These are phyloP conservation scores for Ilyonectria destructans DNA, from an alignment of 2,329 filamentous ascomycete genomes.

Conservation along the genomic window DNA sequence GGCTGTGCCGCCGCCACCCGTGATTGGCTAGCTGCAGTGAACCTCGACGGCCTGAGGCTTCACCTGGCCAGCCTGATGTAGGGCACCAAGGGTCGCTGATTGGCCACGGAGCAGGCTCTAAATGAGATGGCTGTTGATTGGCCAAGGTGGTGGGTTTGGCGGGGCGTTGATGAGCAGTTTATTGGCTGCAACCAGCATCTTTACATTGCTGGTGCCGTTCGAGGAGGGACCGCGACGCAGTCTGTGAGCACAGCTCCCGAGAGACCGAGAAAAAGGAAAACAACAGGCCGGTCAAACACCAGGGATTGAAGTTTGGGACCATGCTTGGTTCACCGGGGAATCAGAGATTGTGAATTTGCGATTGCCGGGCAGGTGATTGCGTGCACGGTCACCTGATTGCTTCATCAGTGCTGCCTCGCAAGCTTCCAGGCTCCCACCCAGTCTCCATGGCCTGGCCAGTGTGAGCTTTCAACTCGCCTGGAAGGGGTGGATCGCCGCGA, in stretches of 20 bases:
- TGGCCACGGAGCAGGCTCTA: slow-evolving; percentile 38
- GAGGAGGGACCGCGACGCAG: slow-evolving; percentile 32
- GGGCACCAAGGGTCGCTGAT: slow-evolving; percentile 33
- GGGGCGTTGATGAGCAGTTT: slow-evolving; percentile 26
- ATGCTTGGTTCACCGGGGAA: not conserved
- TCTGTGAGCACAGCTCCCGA: slow-evolving; percentile 30
- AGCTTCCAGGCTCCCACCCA: slow-evolving; percentile 22
- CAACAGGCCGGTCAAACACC: slow-evolving; percentile 1
- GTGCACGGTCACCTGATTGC: slow-evolving; percentile 1
- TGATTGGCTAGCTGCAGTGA: slow-evolving; percentile 34
- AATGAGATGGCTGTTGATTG: slow-evolving; percentile 39
- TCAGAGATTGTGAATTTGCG: not conserved
- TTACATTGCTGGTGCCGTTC: slow-evolving; percentile 34
- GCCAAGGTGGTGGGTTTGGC: slow-evolving; percentile 16
- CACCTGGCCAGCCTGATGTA: slow-evolving; percentile 11
- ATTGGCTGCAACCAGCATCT: slow-evolving; percentile 39
- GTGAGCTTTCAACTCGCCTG: slow-evolving; percentile 19
- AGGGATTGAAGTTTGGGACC: not conserved
- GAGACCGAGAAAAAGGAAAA: slow-evolving; percentile 22
- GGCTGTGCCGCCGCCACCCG: slow-evolving; percentile 13
- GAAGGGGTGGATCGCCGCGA: slow-evolving; percentile 29
- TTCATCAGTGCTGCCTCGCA: not conserved
- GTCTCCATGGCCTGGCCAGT: not conserved
- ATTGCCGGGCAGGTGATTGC: not conserved
- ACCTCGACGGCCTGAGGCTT: slow-evolving; percentile 30